phyloP scores from a whole-genome alignment of 2,329 filamentous ascomycete species.

The Neofusicoccum sp. region DNA sequence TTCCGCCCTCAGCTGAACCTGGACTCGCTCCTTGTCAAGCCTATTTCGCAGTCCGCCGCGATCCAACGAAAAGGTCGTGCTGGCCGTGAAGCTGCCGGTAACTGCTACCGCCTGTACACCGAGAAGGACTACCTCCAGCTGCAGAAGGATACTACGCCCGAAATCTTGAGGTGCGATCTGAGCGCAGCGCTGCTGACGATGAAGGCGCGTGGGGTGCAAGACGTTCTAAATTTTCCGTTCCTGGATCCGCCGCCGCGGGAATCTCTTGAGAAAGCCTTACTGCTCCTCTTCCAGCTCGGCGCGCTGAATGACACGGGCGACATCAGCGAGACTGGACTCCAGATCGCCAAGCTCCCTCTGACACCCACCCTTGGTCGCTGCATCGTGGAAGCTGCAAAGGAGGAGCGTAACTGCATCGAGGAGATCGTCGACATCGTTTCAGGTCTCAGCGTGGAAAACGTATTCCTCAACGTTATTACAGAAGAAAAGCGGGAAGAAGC shows the following conservation, averaged over 20 bases:
- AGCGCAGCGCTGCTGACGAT: constrained; percentile 85
- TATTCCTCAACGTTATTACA: constrained; percentile 62
- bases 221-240: constrained; percentile 81
- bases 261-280: constrained; percentile 76
- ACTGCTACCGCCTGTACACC: constrained; percentile 89
- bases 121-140: constrained; percentile 72
- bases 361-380: constrained; percentile 80
- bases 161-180: constrained; percentile 89
- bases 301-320: constrained; percentile 71
- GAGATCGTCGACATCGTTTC: constrained; percentile 85
- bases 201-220: constrained; percentile 85
- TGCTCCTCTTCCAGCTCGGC: constrained; percentile 77
- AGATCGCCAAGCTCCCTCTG: constrained; percentile 82
- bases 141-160: constrained; percentile 75
- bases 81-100: constrained; percentile 86
- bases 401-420: constrained; percentile 71
- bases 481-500: constrained; percentile 64
- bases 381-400: constrained; percentile 74
- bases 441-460: constrained; percentile 65
- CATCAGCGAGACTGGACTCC: constrained; percentile 73
- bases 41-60: constrained; percentile 90
- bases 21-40: constrained; percentile 86
- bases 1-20: constrained; percentile 83
- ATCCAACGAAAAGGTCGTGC: constrained; percentile 91
- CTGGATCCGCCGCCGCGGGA: constrained; percentile 80